Evolutionary conservation across 169 alveolate genomes (phyloP), one percentile per base, ranked within the genome.

Genomic region (Cryptosporidium sp.): DNA sequence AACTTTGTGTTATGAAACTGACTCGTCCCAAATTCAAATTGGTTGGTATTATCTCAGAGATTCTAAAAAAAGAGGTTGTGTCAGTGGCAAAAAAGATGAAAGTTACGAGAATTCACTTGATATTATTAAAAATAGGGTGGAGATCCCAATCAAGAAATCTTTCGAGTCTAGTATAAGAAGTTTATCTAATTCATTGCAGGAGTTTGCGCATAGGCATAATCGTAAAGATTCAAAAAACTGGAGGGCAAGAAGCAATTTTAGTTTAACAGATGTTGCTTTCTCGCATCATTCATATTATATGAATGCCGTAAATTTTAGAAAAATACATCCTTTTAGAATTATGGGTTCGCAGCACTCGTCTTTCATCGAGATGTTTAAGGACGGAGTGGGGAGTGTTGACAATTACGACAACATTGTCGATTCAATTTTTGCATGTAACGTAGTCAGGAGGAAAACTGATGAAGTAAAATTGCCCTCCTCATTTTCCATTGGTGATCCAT

Each of bases 401-500:
- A 10, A 61, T 42, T 37, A 69, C 16, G 18, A 21, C 26, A 35
- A 21, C 37, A 18, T 33, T 16, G 23, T 44, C 12, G 71, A 73
- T 3, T 29, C 69, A 16, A 80, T 80, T 29, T 80, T 80, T 80
- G 89, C 89, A 61, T 80, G 89, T 14, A 45, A 60, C 16, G 48
- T 80, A 29, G 21, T 14, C 44, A 56, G 75, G 7, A 35, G 33
- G 7, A 29, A 42, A 65, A 80, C 62, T 29, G 4, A 42, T 44
- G 75, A 65, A 23, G 12, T 65, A 29, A 80, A 91, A 10, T 80
- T 94, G 7, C 94, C 96, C 21, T 85, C 67, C 21, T 85, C 89
- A 12, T 93, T 93, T 91, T 91, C 94, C 29, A 91, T 94, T 94
- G 97, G 97, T 2, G 97, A 94, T 70, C 92, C 97, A 8, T 94